Conservation (phyloP, 1,284 basidiomycete species). For the Sanghuangporus baumii region DNA sequence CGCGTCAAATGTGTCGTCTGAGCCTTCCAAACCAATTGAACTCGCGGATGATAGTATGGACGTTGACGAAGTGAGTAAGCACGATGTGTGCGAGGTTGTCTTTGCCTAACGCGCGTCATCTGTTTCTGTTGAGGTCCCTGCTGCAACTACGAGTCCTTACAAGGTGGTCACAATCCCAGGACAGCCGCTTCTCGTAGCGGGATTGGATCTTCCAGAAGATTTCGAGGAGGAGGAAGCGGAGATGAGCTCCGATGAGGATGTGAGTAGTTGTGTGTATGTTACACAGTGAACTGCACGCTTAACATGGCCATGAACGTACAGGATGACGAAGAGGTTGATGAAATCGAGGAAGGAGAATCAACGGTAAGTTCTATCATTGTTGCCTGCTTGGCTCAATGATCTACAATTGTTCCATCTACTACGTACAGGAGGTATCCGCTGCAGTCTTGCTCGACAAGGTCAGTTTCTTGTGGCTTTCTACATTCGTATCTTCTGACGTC, state of each 20-base stretch:
- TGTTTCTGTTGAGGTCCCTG: background rate
- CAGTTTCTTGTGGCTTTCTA: background rate
- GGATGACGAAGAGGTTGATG: conserved; percentile 4
- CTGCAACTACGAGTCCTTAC: background rate
- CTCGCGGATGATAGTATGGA: background rate
- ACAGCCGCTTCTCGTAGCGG: background rate
- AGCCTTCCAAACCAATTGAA: background rate
- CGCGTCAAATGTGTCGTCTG: conserved; percentile 4
- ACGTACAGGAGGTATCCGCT: background rate
- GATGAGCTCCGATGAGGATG: background rate
- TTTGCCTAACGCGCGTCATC: background rate
- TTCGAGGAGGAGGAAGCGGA: conserved; percentile 5
- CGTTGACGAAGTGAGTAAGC: conserved; percentile 1
- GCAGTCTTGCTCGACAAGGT: background rate
- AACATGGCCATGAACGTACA: background rate
- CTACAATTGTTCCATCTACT: too few species aligned
- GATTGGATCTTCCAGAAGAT: background rate
- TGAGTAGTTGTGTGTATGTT: background rate
- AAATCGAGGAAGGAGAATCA: background rate
- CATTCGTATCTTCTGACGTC: background rate
- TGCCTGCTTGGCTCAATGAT: background rate
- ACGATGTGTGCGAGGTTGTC: background rate
- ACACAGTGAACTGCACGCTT: background rate
- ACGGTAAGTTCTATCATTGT: background rate
- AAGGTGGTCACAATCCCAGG: background rate